Base-by-base conservation (phyloP, 257 asterid species). In the Galeopsis tetrahit region DNA sequence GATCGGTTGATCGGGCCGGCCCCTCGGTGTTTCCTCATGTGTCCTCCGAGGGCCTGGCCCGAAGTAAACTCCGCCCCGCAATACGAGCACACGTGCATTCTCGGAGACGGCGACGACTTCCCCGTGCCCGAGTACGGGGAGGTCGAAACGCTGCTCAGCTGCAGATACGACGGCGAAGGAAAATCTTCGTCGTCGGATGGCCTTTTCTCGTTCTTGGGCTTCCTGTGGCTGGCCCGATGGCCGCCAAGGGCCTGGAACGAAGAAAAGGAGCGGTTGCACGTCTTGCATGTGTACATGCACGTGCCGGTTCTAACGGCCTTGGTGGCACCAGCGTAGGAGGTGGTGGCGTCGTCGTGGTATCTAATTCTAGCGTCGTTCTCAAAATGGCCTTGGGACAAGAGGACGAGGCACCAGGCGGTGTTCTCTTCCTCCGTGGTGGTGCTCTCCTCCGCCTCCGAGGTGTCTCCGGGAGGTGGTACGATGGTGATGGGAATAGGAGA, bases 241-340 rank as follows among this genome's bases (percentile, higher is more conserved):
- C 96, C 96, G 1, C 96, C 96, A 2, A 89, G 85, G 63, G 96
- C 96, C 63, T 89, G 93, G 68, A 89, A 89, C 2, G 93, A 89
- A 0, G 85, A 59, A 74, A 89, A 89, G 2, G 85, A 43, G 36
- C 93, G 78, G 46, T 66, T 71, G 58, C 96, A 89, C 2, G 96
- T 89, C 81, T 89, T 89, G 86, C 93, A 89, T 70, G 84, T 79
- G 79, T 86, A 89, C 13, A 77, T 69, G 35, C 77, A 61, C 62
- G 77, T 11, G 7, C 73, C 72, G 56, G 66, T 5, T 33, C n/a
- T 6, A 0, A 10, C 67, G 1, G 40, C 48, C 36, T 69, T 73
- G 67, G 62, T 9, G 36, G 64, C 38, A 8, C 31, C 75, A 6
- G 6, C 58, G 43, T 11, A 8, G 63, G 63, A 31, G 38, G 64